These are phyloP conservation scores for Fusarium coicis DNA, from an alignment of 2,329 filamentous ascomycete genomes.

Conservation along the genomic window DNA sequence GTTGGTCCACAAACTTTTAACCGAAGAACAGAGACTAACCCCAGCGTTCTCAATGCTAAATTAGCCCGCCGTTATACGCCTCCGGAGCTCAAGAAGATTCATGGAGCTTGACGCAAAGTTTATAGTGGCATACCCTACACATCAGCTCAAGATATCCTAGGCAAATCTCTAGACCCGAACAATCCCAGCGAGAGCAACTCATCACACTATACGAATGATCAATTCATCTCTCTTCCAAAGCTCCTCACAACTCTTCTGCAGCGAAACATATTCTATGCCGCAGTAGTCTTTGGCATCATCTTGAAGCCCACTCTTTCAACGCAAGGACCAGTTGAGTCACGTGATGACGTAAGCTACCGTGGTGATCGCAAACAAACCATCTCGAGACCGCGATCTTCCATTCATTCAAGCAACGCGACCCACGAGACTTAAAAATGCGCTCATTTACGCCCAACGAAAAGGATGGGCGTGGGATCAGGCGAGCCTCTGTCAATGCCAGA, in stretches of 20 bases:
- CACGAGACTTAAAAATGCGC: constrained; percentile 46
- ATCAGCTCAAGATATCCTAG: accelerated
- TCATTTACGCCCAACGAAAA: constrained; percentile 48
- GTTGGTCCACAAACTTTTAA: too few species aligned
- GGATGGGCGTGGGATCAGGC: constrained; percentile 45
- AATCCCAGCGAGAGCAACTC: accelerated
- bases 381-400: constrained; percentile 21
- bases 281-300: background rate
- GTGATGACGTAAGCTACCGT: constrained; percentile 36
- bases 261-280: too few species aligned
- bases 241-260: background rate
- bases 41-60: background rate
- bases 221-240: background rate
- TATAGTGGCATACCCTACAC: background rate
- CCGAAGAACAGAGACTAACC: too few species aligned
- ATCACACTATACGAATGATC: too few species aligned
- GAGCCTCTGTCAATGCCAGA: constrained; percentile 46
- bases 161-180: accelerated
- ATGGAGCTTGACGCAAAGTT: background rate
- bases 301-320: background rate
- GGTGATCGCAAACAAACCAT: constrained; percentile 34
- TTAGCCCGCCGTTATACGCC: background rate
- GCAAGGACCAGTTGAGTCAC: constrained; percentile 15
- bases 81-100: background rate
- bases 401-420: background rate